phyloP scores from a whole-genome alignment of 495 filamentous ascomycete species.

The Neohortaea acidophila region DNA sequence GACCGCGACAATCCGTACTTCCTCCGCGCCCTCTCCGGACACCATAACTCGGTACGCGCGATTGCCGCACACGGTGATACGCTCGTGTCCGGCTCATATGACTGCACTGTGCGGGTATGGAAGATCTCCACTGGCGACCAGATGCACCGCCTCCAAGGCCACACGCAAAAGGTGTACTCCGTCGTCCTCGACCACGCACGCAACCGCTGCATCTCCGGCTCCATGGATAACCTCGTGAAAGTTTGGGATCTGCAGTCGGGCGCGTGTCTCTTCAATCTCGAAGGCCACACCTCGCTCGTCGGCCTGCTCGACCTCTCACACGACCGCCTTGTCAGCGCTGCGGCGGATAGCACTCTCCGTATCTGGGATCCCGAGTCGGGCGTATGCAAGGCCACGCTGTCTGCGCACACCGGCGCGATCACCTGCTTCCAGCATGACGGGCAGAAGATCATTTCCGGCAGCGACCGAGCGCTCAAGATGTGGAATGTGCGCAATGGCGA shows the following conservation, averaged over 20 bases:
- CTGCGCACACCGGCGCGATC: constrained; percentile 90
- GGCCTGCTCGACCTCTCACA: constrained; percentile 77
- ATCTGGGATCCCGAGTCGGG: constrained; percentile 97
- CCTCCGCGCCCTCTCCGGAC: constrained; percentile 70
- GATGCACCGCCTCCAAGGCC: constrained; percentile 74
- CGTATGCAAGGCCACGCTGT: constrained; percentile 74
- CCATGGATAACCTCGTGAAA: constrained; percentile 96
- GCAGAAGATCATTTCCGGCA: constrained; percentile 90
- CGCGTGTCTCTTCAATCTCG: constrained; percentile 69
- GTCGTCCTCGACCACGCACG: constrained; percentile 87
- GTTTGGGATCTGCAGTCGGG: constrained; percentile 96
- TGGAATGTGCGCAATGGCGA: constrained; percentile 91
- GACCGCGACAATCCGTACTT: constrained; percentile 89
- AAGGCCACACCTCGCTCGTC: constrained; percentile 87
- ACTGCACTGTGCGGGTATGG: constrained; percentile 92
- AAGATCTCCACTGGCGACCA: constrained; percentile 89
- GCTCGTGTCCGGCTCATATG: constrained; percentile 96
- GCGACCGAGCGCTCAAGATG: constrained; percentile 93
- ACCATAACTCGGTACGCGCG: constrained; percentile 89
- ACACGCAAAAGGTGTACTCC: constrained; percentile 90
- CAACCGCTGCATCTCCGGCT: constrained; percentile 91
- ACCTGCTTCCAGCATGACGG: constrained; percentile 98
- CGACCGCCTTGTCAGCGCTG: constrained; percentile 83
- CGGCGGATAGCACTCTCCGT: constrained; percentile 83
- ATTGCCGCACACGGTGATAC: constrained; percentile 94